Evolutionary conservation across 495 filamentous ascomycete species (phyloP), one percentile per base, ranked within the genome.

Genomic region (Filosporella fistucella): DNA sequence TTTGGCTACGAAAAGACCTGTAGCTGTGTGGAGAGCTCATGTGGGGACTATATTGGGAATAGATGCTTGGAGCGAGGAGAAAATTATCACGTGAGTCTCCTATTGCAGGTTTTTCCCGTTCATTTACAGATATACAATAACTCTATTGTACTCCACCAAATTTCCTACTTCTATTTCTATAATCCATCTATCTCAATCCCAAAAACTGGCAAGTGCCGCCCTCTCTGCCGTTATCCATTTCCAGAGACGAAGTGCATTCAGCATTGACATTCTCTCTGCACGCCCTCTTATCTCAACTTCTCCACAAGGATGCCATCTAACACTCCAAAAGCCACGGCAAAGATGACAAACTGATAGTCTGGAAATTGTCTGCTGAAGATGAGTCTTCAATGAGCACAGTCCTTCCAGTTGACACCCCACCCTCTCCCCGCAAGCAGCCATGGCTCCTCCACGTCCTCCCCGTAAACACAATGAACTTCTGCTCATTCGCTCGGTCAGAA

Each of bases 401-500:
- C 26, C 70, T 95, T 3, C 91, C 93, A 1, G 78, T 90, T 12
- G 78, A 89, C 29, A 61, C 59, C 16, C 47, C 55, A n/a, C 44
- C 69, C 53, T 60, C 66, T n/a, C 28, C 58, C 0, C 61, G 72
- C 13, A 72, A 69, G 18, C 76, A 86, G 59, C 93, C 93, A 13
- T 95, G 89, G 89, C 66, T 97, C 4, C 66, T 96, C 26, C 79
- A 94, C 70, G 77, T 86, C 25, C 63, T 98, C 4, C 69, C 85
- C 23, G 88, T 97, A 32, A 96, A 96, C 61, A 88, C 93, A 13
- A 76, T 97, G 63, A 98, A 96, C 63, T 98, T 97, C 60, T 98
- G 93, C 55, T 80, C 88, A 1, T 98, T 98, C 61, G 78, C 46
- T 21, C 50, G 49, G 32, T 42, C 35, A 26, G 26, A 24, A 1